A percentile compares a stretch with the other conserved stretches of the same genome.
Conservation (phyloP, 2,329 filamentous ascomycete species). For the Microdochium paspali region DNA sequence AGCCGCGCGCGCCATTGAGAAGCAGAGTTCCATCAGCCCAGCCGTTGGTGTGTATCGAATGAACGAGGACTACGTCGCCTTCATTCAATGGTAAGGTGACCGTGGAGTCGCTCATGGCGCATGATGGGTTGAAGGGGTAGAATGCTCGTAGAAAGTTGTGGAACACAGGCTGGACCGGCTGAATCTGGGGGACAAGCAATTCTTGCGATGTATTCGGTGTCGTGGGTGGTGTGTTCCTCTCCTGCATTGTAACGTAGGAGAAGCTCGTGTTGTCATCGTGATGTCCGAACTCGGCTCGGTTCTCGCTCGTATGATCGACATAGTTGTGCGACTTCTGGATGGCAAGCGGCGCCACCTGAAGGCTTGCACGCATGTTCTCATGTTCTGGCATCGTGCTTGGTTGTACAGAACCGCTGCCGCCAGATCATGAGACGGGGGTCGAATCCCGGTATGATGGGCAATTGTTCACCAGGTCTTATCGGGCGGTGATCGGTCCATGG, state of each 20-base stretch:
- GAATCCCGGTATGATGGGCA: background rate
- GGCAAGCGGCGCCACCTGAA: conserved; percentile 50
- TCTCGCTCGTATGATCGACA: background rate
- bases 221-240: background rate
- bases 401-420: conserved; percentile 7
- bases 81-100: conserved; percentile 83
- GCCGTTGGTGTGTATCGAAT: conserved; percentile 95
- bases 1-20: conserved; percentile 77
- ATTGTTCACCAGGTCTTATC: background rate
- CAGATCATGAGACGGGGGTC: background rate
- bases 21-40: conserved; percentile 96
- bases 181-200: conserved; percentile 32
- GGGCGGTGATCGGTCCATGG: background rate
- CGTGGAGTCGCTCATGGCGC: conserved; percentile 69
- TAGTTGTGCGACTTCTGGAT: conserved; percentile 30
- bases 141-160: conserved; percentile 93
- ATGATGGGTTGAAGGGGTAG: conserved; percentile 79
- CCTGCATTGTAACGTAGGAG: background rate
- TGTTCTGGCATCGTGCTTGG: conserved; percentile 38
- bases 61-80: conserved; percentile 86
- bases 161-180: conserved; percentile 56
- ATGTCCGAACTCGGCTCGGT: background rate
- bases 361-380: conserved; percentile 43
- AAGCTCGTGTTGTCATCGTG: background rate
- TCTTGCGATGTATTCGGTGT: conserved; percentile 25